A percentile compares a stretch with the other conserved stretches of the same genome.
These are phyloP conservation scores for Neonectria faginata DNA, from an alignment of 2,329 filamentous ascomycete genomes.

Conservation along the genomic window DNA sequence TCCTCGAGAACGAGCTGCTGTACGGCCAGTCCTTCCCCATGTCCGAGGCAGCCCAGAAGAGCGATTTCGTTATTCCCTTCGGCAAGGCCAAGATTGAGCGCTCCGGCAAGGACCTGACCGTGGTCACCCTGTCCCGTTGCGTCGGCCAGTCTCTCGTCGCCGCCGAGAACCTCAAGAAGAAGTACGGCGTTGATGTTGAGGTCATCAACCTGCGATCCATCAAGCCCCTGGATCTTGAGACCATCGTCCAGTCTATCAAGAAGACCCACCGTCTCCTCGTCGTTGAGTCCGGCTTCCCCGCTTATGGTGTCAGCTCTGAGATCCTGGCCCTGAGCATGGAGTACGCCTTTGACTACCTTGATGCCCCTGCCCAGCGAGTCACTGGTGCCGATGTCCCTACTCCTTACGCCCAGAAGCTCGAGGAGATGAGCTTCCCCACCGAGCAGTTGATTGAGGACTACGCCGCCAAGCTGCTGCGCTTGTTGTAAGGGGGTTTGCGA, in stretches of 20 bases:
- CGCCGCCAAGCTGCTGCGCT: slow-evolving; percentile 86
- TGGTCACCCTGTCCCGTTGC: slow-evolving; percentile 93
- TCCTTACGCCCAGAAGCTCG: slow-evolving; percentile 91
- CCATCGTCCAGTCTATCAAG: slow-evolving; percentile 97
- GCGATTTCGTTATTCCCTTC: slow-evolving; percentile 96
- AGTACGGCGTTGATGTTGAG: slow-evolving; percentile 95
- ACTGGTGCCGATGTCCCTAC: slow-evolving; percentile 98
- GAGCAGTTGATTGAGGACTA: slow-evolving; percentile 89
- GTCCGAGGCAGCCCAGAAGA: slow-evolving; percentile 95
- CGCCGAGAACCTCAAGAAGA: slow-evolving; percentile 92
- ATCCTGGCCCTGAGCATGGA: slow-evolving; percentile 96
- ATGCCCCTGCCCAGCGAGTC: slow-evolving; percentile 91
- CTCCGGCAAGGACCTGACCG: slow-evolving; percentile 92
- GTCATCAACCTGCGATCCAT: slow-evolving; percentile 98
- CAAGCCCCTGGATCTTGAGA: slow-evolving; percentile 95
- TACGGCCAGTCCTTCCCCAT: slow-evolving; percentile 97
- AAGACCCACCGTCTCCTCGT: slow-evolving; percentile 94
- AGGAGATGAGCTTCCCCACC: slow-evolving; percentile 95
- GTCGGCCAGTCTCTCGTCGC: slow-evolving; percentile 92
- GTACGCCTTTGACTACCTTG: slow-evolving; percentile 97
- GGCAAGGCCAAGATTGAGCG: slow-evolving; percentile 99
- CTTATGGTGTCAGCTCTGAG: slow-evolving; percentile 92
- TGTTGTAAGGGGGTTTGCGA: slow-evolving; percentile 70
- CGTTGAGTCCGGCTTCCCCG: slow-evolving; percentile 96
- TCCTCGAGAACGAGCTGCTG: slow-evolving; percentile 89